Evolutionary conservation across 2,329 filamentous ascomycete species (phyloP).

Genomic region (Teratosphaeria zuluensis): DNA sequence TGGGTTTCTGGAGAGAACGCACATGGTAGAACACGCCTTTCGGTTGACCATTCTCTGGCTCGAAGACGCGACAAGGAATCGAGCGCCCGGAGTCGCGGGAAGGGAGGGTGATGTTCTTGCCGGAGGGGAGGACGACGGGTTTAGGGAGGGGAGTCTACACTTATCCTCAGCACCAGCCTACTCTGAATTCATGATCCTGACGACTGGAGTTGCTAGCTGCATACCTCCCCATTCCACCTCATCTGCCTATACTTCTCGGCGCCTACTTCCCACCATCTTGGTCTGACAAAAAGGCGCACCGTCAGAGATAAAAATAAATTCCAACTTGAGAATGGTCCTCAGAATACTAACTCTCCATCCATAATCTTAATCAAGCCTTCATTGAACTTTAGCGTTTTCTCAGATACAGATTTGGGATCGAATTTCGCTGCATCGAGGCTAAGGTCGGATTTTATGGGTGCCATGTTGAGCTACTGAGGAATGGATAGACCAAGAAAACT

Average conservation of each 20-base stretch:
- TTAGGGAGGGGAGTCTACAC: constrained; percentile 35
- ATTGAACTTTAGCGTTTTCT: constrained; percentile 37
- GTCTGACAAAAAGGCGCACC: neutral
- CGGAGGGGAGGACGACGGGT: constrained; percentile 35
- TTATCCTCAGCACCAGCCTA: neutral
- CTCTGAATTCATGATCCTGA: no score
- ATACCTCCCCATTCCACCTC: constrained; percentile 40
- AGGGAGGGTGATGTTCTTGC: constrained; percentile 39
- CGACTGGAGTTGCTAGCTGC: no score
- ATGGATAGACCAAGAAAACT: no score
- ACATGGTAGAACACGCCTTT: constrained; percentile 34
- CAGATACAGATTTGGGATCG: constrained; percentile 28
- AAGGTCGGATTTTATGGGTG: constrained; percentile 1
- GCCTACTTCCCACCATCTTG: constrained; percentile 40
- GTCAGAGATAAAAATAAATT: neutral
- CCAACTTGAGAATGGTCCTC: no score
- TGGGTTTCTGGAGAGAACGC: neutral
- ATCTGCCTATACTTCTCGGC: constrained; percentile 46
- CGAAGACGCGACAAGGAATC: constrained; percentile 45
- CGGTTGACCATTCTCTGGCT: constrained; percentile 35
- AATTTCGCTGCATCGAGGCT: constrained; percentile 21
- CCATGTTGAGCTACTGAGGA: no score
- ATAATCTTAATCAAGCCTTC: constrained; percentile 34
- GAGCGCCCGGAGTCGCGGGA: constrained; percentile 42
- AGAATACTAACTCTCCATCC: constrained; percentile 22